Evolutionary conservation across 805 yeast genomes (phyloP).

Genomic region (Candida palmyrensis): DNA sequence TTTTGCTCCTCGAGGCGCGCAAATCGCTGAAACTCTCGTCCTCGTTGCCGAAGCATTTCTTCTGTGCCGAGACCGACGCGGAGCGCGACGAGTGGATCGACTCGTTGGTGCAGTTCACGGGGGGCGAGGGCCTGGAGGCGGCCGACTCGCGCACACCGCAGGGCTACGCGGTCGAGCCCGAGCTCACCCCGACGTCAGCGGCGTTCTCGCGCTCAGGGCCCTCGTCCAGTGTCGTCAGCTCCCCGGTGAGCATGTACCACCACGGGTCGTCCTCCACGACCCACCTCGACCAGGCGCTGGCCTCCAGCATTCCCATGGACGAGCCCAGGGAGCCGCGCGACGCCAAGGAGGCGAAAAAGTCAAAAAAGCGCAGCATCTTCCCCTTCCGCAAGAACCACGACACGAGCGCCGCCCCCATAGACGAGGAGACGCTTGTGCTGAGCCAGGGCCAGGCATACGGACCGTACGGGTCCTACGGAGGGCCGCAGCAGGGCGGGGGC

Average conservation of each 20-base stretch:
- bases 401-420: too few species aligned
- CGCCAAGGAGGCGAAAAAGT: slow-evolving; percentile 38
- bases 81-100: slow-evolving; percentile 76
- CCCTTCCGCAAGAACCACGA: slow-evolving; percentile 47
- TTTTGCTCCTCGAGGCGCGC: slow-evolving; percentile 47
- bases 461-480: too few species aligned
- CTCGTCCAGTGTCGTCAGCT: neutral
- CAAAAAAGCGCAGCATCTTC: slow-evolving; percentile 55
- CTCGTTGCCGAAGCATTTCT: slow-evolving; percentile 48
- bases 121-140: slow-evolving; percentile 1
- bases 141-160: too few species aligned
- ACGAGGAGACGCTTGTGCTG: too few species aligned
- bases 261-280: neutral
- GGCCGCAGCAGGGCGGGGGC: too few species aligned
- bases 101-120: slow-evolving; percentile 29
- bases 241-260: neutral
- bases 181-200: too few species aligned
- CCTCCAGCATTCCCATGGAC: slow-evolving; percentile 4
- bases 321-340: slow-evolving; percentile 6
- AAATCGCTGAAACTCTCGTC: slow-evolving; percentile 26
- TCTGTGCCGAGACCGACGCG: slow-evolving; percentile 74
- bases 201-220: neutral
- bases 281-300: slow-evolving; percentile 5
- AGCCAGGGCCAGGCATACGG: too few species aligned
- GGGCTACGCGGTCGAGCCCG: too few species aligned